A percentile compares a stretch with the other conserved stretches of the same genome.
Evolutionary conservation across 129 eudicot genomes (phyloP).

Genomic region (Saposhnikovia divaricata): DNA sequence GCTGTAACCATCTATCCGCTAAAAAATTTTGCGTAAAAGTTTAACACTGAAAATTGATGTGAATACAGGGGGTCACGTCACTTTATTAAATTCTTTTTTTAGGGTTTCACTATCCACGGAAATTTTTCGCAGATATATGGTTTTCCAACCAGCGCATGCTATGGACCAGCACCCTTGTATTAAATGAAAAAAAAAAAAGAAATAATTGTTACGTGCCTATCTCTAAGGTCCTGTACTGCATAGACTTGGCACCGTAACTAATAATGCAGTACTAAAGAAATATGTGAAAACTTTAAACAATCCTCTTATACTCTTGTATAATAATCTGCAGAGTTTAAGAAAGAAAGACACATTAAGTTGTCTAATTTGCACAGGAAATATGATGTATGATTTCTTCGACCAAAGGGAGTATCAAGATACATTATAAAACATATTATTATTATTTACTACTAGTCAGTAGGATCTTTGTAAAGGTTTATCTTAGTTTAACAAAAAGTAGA

Average conservation of each 20-base stretch:
- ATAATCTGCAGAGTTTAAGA: not conserved
- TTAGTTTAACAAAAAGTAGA: too few species aligned
- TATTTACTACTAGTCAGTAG: not conserved
- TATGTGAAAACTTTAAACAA: not conserved
- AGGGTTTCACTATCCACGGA: too few species aligned
- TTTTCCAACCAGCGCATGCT: too few species aligned
- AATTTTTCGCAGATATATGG: too few species aligned
- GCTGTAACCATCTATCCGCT: too few species aligned
- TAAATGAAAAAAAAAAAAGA: not conserved
- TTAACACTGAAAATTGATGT: too few species aligned
- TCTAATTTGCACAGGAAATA: not conserved
- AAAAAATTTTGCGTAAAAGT: too few species aligned
- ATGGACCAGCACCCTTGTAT: not conserved
- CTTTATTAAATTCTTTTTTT: too few species aligned
- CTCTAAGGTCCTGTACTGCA: not conserved
- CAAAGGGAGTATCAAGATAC: not conserved
- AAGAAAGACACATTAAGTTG: not conserved
- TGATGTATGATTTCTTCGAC: too few species aligned
- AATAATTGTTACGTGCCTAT: not conserved
- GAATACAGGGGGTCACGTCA: too few species aligned
- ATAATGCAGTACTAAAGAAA: not conserved
- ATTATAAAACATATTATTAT: not conserved
- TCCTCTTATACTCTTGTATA: not conserved
- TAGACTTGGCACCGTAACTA: not conserved
- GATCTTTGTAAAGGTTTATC: not conserved